Base-by-base conservation (phyloP, 2,329 filamentous ascomycete genomes). In the Diplodia scrobiculata region DNA sequence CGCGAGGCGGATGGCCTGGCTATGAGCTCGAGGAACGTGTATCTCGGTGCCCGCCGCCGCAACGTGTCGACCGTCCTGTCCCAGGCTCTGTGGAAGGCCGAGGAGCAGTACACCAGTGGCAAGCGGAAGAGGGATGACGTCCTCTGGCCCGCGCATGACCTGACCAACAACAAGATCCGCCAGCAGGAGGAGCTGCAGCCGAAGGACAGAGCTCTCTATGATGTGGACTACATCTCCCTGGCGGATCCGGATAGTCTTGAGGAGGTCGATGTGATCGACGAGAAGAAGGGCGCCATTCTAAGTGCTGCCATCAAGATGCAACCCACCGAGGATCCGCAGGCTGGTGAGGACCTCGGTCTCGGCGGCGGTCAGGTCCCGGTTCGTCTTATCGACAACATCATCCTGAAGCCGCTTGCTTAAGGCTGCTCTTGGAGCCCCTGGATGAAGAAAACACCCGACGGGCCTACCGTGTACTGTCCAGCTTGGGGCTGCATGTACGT, bases 221-320 rank as follows among this genome's bases (percentile, higher is more conserved):
- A 96, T 74, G 84, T 97, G 9, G 94, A 98, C 76, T 99, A 99
- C 76, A 86, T 99, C 66, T 96, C 92, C 17, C 83, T 99, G 29
- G 90, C 94, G 0, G 92, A 98, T 72, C 91, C 92, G 0, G 87
- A 91, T 9, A 90, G 89, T 0, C 86, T 99, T 80, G 85, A 91
- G 68, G 94, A 98, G 78, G 73, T 97, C 1, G 84, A 89, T 0
- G 75, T 79, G 13, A 84, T 98, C 1, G 90, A 97, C 72, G 82
- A 84, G 0, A 78, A 79, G 0, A 86, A 82, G 69, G 94, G 94
- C 1, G 93, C 89, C 0, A 89, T 99, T 41, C 78, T 99, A 66
- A 98, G 94, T 75, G 92, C 91, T 3, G 95, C 95, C 0, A 82
- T 99, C 67, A 95, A 91, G 79, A 96, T 99, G 89, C 76, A 91